phyloP scores from a whole-genome alignment of 73 alveolate genomes.

The Paramecium tetraurelia region DNA sequence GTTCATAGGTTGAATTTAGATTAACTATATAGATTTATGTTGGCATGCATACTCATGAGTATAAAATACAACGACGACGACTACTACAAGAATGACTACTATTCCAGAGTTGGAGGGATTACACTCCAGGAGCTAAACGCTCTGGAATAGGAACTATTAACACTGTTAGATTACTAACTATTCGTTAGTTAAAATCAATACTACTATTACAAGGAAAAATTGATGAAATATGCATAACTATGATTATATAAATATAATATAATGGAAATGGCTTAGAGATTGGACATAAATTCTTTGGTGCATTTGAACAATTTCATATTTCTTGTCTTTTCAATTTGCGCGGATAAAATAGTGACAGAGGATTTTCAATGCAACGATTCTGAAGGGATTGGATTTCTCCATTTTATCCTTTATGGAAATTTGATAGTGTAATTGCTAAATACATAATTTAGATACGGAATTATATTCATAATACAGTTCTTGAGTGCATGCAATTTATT shows the following conservation, averaged over 20 bases:
- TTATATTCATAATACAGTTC: background rate
- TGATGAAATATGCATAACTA: conserved; percentile 24
- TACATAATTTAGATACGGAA: background rate
- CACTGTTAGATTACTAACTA: conserved; percentile 68
- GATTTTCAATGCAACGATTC: conserved; percentile 24
- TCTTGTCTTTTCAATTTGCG: conserved; percentile 30
- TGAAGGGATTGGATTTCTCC: conserved; percentile 5
- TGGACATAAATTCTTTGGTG: conserved; percentile 28
- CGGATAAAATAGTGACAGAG: background rate
- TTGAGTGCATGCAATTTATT: conserved; percentile 31
- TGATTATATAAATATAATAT: conserved; percentile 2
- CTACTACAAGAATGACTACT: conserved; percentile 67
- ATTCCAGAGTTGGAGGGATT: conserved; percentile 88
- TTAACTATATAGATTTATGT: conserved; percentile 61
- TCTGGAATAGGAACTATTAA: conserved; percentile 75
- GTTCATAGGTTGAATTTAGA: conserved; percentile 40
- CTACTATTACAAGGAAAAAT: conserved; percentile 62
- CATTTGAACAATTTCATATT: conserved; percentile 42
- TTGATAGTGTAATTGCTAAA: background rate
- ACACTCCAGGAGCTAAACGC: conserved; percentile 64
- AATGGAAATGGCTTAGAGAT: conserved; percentile 33
- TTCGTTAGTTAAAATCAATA: conserved; percentile 67
- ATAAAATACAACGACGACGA: conserved; percentile 80
- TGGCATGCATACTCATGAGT: conserved; percentile 72
- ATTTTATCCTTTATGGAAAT: conserved; percentile 47